Base-by-base conservation (phyloP, 345 rosid genomes). In the Garcia nutans region DNA sequence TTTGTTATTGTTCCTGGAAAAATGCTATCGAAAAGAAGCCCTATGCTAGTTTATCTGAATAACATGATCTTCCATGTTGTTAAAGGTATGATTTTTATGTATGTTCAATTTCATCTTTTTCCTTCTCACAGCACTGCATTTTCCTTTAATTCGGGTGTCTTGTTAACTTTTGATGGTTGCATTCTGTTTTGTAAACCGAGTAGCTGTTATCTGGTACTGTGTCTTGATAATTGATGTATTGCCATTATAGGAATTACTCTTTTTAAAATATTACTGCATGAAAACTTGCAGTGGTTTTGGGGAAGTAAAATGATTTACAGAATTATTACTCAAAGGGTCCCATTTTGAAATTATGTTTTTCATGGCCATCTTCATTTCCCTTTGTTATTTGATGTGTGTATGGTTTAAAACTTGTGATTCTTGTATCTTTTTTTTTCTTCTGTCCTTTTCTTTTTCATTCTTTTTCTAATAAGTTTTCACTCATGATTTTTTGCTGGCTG, bases 1-100 rank as follows among this genome's bases (percentile, higher is more conserved):
- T 85, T 96, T 78, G 79, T 94, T 59, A 77, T 89, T 82, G 84
- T 47, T 70, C 92, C 97, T 71, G 96, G 93, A 84, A 87, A 86
- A 79, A 83, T 90, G 89, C 80, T 93, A 63, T 89, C 88, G 9
- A 90, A 96, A 80, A 87, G 87, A 84, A 96, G 97, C 73, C 85
- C 86, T 19, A 84, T 93, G 79, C 82, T 85, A 73, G 85, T 96
- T 73, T 84, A 89, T 83, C 78, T 93, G 17, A 89, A 91, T 72
- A 74, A 88, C 84, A 90, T 79, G 91, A 82, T 89, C 79, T 90
- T 92, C 83, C 88, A 84, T 77, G 88, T 89, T 68, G 67, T 74
- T 22, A 82, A 86, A 87, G 93, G 98, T 90, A 76, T 83, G 82
- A 63, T 74, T 45, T 75, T 74, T 16, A 10, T n/a, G 52, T 17